These are phyloP conservation scores for Daucus carota DNA, from an alignment of 129 eudicot genomes.

Conservation along the genomic window DNA sequence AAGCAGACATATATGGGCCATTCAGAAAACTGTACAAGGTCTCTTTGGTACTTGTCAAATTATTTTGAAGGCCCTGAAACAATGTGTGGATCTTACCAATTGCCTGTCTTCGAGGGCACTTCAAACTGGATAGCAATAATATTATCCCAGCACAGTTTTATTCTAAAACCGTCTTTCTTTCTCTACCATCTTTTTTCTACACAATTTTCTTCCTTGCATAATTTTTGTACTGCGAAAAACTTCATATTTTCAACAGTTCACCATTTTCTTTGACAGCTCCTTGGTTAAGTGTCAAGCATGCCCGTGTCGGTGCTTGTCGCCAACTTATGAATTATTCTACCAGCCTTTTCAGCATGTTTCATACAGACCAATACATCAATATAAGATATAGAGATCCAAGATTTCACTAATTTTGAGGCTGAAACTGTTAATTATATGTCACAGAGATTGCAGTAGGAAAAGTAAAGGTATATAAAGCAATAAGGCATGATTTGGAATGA, in stretches of 20 bases:
- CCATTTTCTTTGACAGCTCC: not conserved
- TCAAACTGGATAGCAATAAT: not conserved
- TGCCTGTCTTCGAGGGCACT: slow-evolving; percentile 22
- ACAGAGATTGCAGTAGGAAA: too few species aligned
- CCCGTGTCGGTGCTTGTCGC: not conserved
- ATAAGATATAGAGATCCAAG: not conserved
- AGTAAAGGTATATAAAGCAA: not conserved
- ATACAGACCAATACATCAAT: not conserved
- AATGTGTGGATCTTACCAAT: slow-evolving; percentile 31
- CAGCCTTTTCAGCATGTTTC: not conserved
- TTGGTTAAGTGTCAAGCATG: not conserved
- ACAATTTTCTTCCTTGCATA: not conserved
- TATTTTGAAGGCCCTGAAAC: slow-evolving; percentile 4
- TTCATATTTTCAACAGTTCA: not conserved
- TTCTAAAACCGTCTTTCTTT: not conserved
- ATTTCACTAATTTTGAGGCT: not conserved
- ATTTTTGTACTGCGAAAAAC: not conserved
- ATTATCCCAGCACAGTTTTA: not conserved
- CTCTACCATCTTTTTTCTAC: not conserved
- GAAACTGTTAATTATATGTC: not conserved
- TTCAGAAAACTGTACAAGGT: slow-evolving; percentile 8
- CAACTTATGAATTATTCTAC: not conserved
- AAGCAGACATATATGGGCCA: slow-evolving; percentile 21
- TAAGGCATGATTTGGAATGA: not conserved
- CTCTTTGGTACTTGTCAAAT: slow-evolving; percentile 17